These are phyloP conservation scores for Galerina marginata DNA, from an alignment of 768 basidiomycete genomes.

Conservation along the genomic window DNA sequence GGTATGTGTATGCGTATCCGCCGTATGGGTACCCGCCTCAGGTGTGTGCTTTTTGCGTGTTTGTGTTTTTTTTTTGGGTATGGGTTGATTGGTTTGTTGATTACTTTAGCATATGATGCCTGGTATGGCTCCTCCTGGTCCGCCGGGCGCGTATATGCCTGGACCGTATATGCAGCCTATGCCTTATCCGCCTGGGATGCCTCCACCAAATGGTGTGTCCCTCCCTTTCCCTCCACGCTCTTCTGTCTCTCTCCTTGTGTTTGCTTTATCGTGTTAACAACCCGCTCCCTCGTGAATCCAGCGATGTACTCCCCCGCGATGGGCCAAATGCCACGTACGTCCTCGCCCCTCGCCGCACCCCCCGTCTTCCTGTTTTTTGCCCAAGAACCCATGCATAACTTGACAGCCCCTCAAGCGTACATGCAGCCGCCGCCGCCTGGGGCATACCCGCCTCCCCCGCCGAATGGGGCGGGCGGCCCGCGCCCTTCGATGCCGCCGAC, in stretches of 20 bases:
- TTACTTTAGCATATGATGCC: conserved; percentile 76
- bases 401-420: conserved; percentile 71
- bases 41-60: conserved; percentile 43
- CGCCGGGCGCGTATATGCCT: conserved; percentile 81
- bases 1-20: conserved; percentile 77
- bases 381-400: conserved; percentile 9
- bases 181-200: conserved; percentile 82
- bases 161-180: conserved; percentile 85
- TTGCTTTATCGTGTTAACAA: conserved; percentile 15
- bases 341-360: too few species aligned
- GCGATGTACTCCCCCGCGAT: conserved; percentile 87
- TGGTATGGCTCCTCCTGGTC: conserved; percentile 79
- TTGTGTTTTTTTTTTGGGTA: not conserved
- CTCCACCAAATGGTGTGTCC: conserved; percentile 73
- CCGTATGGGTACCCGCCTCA: conserved; percentile 81
- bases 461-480: conserved; percentile 77
- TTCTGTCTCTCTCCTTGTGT: conserved; percentile 3
- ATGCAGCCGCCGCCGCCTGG: conserved; percentile 80
- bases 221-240: not conserved
- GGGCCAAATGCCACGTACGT: conserved; percentile 89
- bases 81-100: not conserved
- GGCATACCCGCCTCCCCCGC: conserved; percentile 77
- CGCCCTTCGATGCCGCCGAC: conserved; percentile 93
- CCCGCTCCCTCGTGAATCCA: conserved; percentile 22
- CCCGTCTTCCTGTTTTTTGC: not conserved